Evolutionary conservation across 2,329 filamentous ascomycete genomes (phyloP).

Genomic region (Xylariales sp.): DNA sequence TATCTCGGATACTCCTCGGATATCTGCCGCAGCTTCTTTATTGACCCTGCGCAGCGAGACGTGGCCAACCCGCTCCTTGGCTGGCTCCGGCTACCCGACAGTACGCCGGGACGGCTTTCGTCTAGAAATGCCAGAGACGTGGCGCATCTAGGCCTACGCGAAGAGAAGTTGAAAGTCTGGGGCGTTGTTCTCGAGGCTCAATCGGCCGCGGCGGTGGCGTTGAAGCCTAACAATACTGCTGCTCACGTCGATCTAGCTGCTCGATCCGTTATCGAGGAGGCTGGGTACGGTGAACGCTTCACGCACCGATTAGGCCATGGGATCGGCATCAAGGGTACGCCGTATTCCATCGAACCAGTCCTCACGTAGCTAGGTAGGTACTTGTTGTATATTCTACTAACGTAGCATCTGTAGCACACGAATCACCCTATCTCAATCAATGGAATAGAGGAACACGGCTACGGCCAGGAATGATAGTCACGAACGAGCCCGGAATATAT

Average conservation of each 20-base stretch:
- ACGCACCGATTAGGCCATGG: slow-evolving; percentile 73
- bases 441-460: slow-evolving; percentile 63
- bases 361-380: background rate
- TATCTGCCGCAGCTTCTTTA: slow-evolving; percentile 72
- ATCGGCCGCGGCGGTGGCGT: slow-evolving; percentile 62
- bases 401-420: slow-evolving; percentile 59
- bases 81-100: slow-evolving; percentile 5
- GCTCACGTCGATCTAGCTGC: slow-evolving; percentile 72
- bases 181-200: slow-evolving; percentile 72
- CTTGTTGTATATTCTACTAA: slow-evolving; percentile 3
- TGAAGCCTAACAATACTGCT: slow-evolving; percentile 64
- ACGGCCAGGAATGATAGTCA: slow-evolving; percentile 70
- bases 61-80: background rate
- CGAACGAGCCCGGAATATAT: slow-evolving; percentile 73
- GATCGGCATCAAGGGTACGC: slow-evolving; percentile 68
- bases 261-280: slow-evolving; percentile 65
- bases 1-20: slow-evolving; percentile 72
- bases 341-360: background rate
- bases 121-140: background rate
- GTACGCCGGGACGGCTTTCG: background rate
- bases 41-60: slow-evolving; percentile 45
- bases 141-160: slow-evolving; percentile 43
- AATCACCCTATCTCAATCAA: slow-evolving; percentile 73
- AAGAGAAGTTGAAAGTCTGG: slow-evolving; percentile 69
- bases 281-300: slow-evolving; percentile 69